These are phyloP conservation scores for Lyophyllum decastes DNA, from an alignment of 768 basidiomycete species.

Conservation along the genomic window DNA sequence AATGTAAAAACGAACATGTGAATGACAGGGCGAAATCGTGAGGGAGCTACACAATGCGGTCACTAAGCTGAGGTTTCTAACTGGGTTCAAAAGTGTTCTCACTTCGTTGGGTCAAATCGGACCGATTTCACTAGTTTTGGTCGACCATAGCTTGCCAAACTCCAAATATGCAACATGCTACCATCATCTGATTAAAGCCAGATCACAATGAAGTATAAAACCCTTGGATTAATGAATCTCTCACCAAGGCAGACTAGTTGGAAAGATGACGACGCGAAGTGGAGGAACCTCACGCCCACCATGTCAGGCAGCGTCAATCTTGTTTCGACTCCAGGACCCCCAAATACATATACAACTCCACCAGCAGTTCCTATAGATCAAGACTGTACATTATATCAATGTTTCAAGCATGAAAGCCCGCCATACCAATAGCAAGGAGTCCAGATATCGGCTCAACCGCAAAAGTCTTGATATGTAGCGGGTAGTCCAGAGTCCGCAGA, in stretches of 20 bases:
- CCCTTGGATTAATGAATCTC: conserved; percentile 8
- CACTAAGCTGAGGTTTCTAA: background rate
- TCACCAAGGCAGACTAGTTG: conserved; percentile 66
- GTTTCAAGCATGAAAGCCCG: background rate
- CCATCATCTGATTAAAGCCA: conserved; percentile 42
- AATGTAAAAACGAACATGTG: conserved; percentile 53
- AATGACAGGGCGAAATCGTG: conserved; percentile 66
- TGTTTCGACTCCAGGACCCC: conserved; percentile 63
- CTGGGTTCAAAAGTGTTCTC: conserved; percentile 14
- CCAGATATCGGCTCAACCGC: conserved; percentile 63
- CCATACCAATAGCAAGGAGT: conserved; percentile 60
- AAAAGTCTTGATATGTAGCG: conserved; percentile 50
- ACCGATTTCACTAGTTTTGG: conserved; percentile 54
- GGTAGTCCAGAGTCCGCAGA: conserved; percentile 51
- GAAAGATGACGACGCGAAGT: conserved; percentile 56
- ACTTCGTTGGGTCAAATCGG: conserved; percentile 52
- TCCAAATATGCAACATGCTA: conserved; percentile 61
- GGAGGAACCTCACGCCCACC: conserved; percentile 56
- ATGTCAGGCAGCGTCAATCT: conserved; percentile 48
- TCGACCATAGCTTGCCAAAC: conserved; percentile 50
- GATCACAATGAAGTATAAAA: background rate
- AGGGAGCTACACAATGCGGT: conserved; percentile 44
- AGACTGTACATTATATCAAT: background rate
- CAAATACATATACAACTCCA: conserved; percentile 69
- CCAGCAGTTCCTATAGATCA: conserved; percentile 52